Base-by-base conservation (phyloP, 2,329 filamentous ascomycete species). In the Fusarium agapanthi region DNA sequence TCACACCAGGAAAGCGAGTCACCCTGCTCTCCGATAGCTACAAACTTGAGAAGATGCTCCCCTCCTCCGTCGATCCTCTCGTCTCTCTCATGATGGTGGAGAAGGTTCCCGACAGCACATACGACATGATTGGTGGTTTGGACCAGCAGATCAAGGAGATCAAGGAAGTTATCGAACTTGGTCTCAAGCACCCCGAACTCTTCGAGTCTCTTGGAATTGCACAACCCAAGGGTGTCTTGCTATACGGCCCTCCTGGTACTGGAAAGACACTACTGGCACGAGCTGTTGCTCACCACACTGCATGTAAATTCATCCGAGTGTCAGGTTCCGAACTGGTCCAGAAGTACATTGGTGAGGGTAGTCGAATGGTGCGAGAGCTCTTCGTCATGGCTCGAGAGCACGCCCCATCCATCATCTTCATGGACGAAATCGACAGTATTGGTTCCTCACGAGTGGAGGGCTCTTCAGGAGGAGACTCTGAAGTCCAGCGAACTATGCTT, bases 51-150 rank as follows among this genome's bases (percentile, higher is more conserved):
- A 98, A 98, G 87, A 97, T 98, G 86, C 91, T 99, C 15, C 96
- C 96, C 26, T 98, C 96, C 61, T 99, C 96, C 26, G 96, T 99
- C 80, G 96, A 99, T 81, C 96, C 96, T 41, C 92, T 99, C 65
- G 96, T 99, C 64, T 99, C 96, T 40, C 93, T 99, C 82, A 99
- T 99, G 96, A 99, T 99, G 96, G 96, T 99, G 58, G 96, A 99
- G 83, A 99, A 99, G 88, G 96, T 99, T 22, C 96, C 96, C 22
- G 96, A 99, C 87, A 98, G 95, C 86, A 99, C 96, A 81, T 99
- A 99, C 87, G 96, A 99, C 86, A 99, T 99, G 96, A 99, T 99
- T 82, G 96, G 96, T 85, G 96, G 96, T 76, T 87, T 99, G 71
- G 96, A 99, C 82, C 95, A 99, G 83, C 96, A 99, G 82, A 98